A percentile compares a stretch with the other conserved stretches of the same genome.
These are phyloP conservation scores for Hypoxylon lienhwacheense DNA, from an alignment of 495 filamentous ascomycete genomes.

Conservation along the genomic window DNA sequence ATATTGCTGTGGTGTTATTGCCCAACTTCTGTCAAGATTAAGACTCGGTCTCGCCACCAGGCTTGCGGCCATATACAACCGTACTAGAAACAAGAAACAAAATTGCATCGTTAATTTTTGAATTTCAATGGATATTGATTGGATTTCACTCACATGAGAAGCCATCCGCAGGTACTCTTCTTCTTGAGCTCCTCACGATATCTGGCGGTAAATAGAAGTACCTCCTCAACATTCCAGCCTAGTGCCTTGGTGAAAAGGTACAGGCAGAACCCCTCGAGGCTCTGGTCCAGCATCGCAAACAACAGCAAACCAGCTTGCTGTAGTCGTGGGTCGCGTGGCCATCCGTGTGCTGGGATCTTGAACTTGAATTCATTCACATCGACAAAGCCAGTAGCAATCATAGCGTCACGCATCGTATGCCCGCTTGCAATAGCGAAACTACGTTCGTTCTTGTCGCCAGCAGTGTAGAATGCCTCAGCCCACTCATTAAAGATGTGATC, in stretches of 20 bases:
- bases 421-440: conserved; percentile 2
- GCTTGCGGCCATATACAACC: too few relatives aligned
- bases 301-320: conserved; percentile 15
- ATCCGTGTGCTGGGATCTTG: conserved; percentile 12
- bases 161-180: conserved; percentile 15
- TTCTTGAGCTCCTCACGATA: conserved; percentile 14
- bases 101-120: too few relatives aligned
- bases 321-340: conserved; percentile 16
- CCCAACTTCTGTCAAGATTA: too few relatives aligned
- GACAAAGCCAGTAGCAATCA: conserved; percentile 13
- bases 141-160: conserved; percentile 6
- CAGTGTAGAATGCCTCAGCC: neutral
- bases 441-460: conserved; percentile 3
- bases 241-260: conserved; percentile 9
- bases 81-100: too few relatives aligned
- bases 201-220: conserved; percentile 5
- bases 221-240: conserved; percentile 9
- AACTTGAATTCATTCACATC: conserved; percentile 11
- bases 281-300: conserved; percentile 15
- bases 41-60: too few relatives aligned
- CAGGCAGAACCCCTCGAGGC: conserved; percentile 10
- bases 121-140: too few relatives aligned
- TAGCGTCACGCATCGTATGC: conserved; percentile 3
- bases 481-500: conserved; percentile 16
- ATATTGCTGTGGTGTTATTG: too few relatives aligned